Percentiles rank a stretch among this genome's conserved stretches.
These are phyloP conservation scores for Epichloe gansuensis DNA, from an alignment of 2,329 filamentous ascomycete species.

Conservation along the genomic window DNA sequence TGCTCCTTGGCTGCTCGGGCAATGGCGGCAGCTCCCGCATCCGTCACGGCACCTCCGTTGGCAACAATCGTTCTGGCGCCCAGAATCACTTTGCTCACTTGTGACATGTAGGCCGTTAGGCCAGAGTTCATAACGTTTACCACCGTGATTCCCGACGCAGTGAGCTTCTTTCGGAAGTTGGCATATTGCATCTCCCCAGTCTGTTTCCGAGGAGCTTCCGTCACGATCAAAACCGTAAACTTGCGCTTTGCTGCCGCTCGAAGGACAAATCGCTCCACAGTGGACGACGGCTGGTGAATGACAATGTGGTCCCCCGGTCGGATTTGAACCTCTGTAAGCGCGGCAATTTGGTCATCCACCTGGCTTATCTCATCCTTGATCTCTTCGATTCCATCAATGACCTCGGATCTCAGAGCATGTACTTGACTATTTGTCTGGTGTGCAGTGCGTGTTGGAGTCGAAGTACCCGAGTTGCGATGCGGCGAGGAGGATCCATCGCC, in stretches of 20 bases:
- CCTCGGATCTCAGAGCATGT: slow-evolving; percentile 73
- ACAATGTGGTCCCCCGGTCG: slow-evolving; percentile 87
- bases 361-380: slow-evolving; percentile 91
- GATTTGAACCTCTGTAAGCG: slow-evolving; percentile 80
- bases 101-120: slow-evolving; percentile 86
- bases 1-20: slow-evolving; percentile 75
- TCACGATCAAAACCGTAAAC: slow-evolving; percentile 80
- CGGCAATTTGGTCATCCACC: slow-evolving; percentile 85
- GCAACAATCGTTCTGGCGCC: slow-evolving; percentile 78
- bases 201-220: slow-evolving; percentile 37
- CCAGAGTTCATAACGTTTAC: slow-evolving; percentile 76
- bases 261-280: slow-evolving; percentile 79
- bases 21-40: slow-evolving; percentile 71
- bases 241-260: slow-evolving; percentile 79
- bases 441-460: slow-evolving; percentile 30
- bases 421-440: slow-evolving; percentile 31
- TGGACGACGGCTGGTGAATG: slow-evolving; percentile 73
- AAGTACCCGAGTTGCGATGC: slow-evolving; percentile 33
- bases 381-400: slow-evolving; percentile 87
- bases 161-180: slow-evolving; percentile 64
- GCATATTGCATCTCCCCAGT: slow-evolving; percentile 29
- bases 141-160: slow-evolving; percentile 64
- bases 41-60: slow-evolving; percentile 75
- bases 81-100: slow-evolving; percentile 89
- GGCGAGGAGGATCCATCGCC: slow-evolving; percentile 28